A percentile compares a stretch with the other conserved stretches of the same genome.
Conservation (phyloP, 2,329 filamentous ascomycete genomes). For the Calonectria pauciramosa region DNA sequence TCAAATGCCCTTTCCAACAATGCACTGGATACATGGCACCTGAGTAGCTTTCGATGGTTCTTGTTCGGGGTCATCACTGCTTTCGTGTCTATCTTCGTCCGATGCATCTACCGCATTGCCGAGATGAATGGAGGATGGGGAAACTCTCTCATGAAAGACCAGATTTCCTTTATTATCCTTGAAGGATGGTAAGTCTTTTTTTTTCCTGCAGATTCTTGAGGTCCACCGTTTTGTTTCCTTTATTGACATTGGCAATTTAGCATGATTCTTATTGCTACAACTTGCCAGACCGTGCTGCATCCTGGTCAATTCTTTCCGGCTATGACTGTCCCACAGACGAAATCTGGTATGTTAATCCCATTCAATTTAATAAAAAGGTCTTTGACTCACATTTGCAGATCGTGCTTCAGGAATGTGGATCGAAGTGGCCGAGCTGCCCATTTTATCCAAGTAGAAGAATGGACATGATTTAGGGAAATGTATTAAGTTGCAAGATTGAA, state of each 20-base stretch:
- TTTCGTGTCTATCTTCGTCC: constrained; percentile 63
- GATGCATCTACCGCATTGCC: constrained; percentile 73
- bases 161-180: constrained; percentile 67
- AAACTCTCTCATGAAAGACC: constrained; percentile 66
- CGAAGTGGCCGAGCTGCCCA: not conserved
- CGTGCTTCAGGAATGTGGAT: not conserved
- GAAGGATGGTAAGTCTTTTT: constrained; percentile 56
- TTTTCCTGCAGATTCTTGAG: not conserved
- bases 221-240: too few species aligned
- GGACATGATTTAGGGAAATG: not conserved
- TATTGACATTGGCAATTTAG: not conserved
- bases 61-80: constrained; percentile 1
- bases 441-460: not conserved
- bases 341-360: not conserved
- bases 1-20: constrained; percentile 51
- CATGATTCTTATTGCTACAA: not conserved
- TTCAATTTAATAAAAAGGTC: not conserved
- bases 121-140: constrained; percentile 74
- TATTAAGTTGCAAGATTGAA: too few species aligned
- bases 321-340: not conserved
- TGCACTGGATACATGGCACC: not conserved
- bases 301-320: not conserved
- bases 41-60: constrained; percentile 8
- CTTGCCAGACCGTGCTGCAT: not conserved
- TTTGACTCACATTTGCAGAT: not conserved